Conservation (phyloP, 306 rosid species). For the Betula pendula region DNA sequence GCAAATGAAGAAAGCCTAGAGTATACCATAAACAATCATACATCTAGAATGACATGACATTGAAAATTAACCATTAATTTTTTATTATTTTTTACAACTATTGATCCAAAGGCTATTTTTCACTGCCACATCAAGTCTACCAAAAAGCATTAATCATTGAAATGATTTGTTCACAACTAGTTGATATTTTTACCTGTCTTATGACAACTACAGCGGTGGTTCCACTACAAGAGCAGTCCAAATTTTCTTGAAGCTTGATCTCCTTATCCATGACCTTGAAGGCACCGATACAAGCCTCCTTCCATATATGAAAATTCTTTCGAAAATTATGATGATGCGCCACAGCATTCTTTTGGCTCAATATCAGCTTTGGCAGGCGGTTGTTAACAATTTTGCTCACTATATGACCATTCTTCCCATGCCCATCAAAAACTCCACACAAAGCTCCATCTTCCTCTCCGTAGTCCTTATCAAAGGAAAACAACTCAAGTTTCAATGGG, state of each 20-base stretch:
- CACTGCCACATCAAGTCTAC: too few relatives aligned
- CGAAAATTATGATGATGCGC: too few relatives aligned
- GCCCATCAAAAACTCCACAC: constrained; percentile 84
- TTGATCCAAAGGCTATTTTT: too few relatives aligned
- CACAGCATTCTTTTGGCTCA: constrained; percentile 34
- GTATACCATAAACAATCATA: too few relatives aligned
- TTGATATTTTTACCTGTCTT: constrained; percentile 52
- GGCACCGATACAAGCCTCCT: constrained; percentile 46
- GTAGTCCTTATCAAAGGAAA: constrained; percentile 41
- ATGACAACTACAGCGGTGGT: constrained; percentile 64
- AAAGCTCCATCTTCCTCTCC: constrained; percentile 44
- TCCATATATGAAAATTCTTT: constrained; percentile 41
- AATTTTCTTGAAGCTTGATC: constrained; percentile 52
- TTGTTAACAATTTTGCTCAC: constrained; percentile 59
- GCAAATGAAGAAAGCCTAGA: too few relatives aligned
- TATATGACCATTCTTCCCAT: constrained; percentile 68
- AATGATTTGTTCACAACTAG: neutral
- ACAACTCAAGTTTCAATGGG: neutral
- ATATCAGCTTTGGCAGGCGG: constrained; percentile 45
- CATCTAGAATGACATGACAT: too few relatives aligned
- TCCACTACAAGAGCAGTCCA: constrained; percentile 67
- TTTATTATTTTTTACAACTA: too few relatives aligned
- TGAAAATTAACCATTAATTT: too few relatives aligned
- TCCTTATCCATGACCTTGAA: constrained; percentile 74
- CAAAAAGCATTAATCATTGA: neutral